Conservation (phyloP, 495 filamentous ascomycete genomes). For the Chaetomium cochliodes region DNA sequence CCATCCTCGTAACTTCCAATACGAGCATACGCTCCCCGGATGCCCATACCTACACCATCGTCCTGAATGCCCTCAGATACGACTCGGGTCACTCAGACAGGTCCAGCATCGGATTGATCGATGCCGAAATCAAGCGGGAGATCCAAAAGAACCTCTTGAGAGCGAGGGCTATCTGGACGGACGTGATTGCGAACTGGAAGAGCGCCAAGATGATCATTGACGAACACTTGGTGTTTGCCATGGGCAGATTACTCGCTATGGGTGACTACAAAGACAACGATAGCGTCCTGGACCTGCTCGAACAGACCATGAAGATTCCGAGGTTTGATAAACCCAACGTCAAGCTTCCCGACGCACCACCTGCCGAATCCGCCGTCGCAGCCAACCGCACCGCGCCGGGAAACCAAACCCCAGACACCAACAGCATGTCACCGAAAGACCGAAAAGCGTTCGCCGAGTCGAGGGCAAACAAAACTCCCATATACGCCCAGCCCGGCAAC, state of each 20-base stretch:
- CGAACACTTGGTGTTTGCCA: constrained; percentile 67
- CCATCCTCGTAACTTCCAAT: constrained; percentile 65
- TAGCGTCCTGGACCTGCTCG: constrained; percentile 66
- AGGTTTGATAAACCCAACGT: constrained; percentile 38
- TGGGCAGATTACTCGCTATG: constrained; percentile 69
- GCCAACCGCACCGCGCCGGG: neutral
- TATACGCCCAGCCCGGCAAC: constrained; percentile 56
- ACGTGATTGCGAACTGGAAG: constrained; percentile 70
- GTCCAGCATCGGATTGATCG: constrained; percentile 10
- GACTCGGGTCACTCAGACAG: constrained; percentile 29
- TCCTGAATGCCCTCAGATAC: constrained; percentile 66
- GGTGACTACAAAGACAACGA: constrained; percentile 57
- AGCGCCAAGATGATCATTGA: constrained; percentile 67
- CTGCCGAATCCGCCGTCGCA: neutral
- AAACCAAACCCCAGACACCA: neutral
- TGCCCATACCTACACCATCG: constrained; percentile 70
- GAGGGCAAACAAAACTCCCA: neutral
- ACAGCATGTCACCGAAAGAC: neutral
- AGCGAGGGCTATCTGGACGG: constrained; percentile 76
- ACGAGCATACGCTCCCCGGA: constrained; percentile 61
- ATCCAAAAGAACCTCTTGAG: constrained; percentile 45
- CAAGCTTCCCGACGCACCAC: constrained; percentile 5
- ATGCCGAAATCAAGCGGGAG: constrained; percentile 32
- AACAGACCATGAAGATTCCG: constrained; percentile 75
- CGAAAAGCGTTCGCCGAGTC: neutral